A percentile compares a stretch with the other conserved stretches of the same genome.
Conservation (phyloP, 2,329 filamentous ascomycete genomes). For the Zarea fungicola region DNA sequence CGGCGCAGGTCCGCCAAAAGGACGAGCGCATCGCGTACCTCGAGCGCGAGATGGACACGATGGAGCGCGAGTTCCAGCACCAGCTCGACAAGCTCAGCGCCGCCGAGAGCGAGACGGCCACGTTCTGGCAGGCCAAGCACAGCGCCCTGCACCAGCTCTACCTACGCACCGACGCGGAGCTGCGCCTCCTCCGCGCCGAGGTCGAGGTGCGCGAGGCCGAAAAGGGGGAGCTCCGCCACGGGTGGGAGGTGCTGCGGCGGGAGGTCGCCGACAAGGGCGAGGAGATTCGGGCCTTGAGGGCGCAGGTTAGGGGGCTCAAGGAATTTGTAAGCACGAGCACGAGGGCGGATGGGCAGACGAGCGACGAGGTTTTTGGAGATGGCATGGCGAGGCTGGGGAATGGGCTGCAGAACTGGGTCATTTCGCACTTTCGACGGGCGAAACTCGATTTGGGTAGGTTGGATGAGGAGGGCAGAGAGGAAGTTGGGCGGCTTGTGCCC, state of each 20-base stretch:
- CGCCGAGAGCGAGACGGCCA: conserved; percentile 50
- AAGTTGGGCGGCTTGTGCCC: conserved; percentile 47
- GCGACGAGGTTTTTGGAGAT: conserved; percentile 62
- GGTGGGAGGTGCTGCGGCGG: conserved; percentile 41
- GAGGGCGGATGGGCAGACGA: conserved; percentile 53
- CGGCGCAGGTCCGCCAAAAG: conserved; percentile 37
- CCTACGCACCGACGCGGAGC: conserved; percentile 46
- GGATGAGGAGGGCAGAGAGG: conserved; percentile 35
- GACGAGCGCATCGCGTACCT: conserved; percentile 49
- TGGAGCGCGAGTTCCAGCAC: conserved; percentile 49
- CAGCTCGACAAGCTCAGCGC: conserved; percentile 49
- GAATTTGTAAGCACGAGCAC: conserved; percentile 66
- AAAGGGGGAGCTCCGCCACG: conserved; percentile 44
- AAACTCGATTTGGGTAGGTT: conserved; percentile 46
- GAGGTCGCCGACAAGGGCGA: conserved; percentile 48
- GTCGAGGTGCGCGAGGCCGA: conserved; percentile 43
- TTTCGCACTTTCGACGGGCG: conserved; percentile 60
- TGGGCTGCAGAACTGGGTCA: conserved; percentile 69
- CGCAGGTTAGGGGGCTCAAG: conserved; percentile 63
- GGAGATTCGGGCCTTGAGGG: conserved; percentile 48
- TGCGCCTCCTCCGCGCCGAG: conserved; percentile 46
- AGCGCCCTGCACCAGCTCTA: conserved; percentile 47
- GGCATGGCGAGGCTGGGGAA: conserved; percentile 58
- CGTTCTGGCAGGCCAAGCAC: conserved; percentile 55
- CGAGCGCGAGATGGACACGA: conserved; percentile 45